Evolutionary conservation across 139 green algal species (phyloP).

Genomic region (Yamagishiella unicocca): DNA sequence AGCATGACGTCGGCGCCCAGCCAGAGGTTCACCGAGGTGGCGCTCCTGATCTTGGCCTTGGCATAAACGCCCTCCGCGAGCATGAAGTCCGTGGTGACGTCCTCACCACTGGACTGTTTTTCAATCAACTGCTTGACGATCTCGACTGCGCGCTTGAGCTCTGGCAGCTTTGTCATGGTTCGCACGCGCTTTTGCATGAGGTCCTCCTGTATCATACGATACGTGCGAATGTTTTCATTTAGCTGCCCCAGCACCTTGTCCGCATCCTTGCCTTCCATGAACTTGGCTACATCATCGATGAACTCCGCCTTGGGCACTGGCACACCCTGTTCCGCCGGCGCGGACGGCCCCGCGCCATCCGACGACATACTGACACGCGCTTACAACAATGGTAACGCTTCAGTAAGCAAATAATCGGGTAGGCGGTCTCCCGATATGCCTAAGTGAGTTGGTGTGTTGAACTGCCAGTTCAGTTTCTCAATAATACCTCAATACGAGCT

Average conservation of each 20-base stretch:
- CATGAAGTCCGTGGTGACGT: slow-evolving; percentile 73
- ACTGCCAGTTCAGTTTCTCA: no score
- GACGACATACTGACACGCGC: background rate
- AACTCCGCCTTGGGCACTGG: slow-evolving; percentile 61
- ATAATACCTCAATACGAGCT: no score
- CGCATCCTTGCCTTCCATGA: slow-evolving; percentile 53
- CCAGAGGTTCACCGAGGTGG: slow-evolving; percentile 80
- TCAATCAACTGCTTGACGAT: slow-evolving; percentile 68
- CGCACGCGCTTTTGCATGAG: slow-evolving; percentile 63
- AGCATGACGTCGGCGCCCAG: slow-evolving; percentile 87
- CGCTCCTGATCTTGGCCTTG: slow-evolving; percentile 64
- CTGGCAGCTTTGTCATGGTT: slow-evolving; percentile 68
- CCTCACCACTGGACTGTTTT: background rate
- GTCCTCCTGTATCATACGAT: slow-evolving; percentile 61
- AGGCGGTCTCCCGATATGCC: no score
- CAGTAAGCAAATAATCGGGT: background rate
- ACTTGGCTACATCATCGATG: slow-evolving; percentile 70
- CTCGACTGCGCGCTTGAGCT: slow-evolving; percentile 69
- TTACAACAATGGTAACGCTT: no score
- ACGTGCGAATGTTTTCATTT: slow-evolving; percentile 60
- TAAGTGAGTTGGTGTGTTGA: no score
- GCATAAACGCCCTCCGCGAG: slow-evolving; percentile 72
- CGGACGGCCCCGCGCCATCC: background rate
- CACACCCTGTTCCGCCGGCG: background rate
- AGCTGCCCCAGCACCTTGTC: slow-evolving; percentile 64